phyloP scores from a whole-genome alignment of 306 rosid species.

The Amphicarpaea edgeworthii region DNA sequence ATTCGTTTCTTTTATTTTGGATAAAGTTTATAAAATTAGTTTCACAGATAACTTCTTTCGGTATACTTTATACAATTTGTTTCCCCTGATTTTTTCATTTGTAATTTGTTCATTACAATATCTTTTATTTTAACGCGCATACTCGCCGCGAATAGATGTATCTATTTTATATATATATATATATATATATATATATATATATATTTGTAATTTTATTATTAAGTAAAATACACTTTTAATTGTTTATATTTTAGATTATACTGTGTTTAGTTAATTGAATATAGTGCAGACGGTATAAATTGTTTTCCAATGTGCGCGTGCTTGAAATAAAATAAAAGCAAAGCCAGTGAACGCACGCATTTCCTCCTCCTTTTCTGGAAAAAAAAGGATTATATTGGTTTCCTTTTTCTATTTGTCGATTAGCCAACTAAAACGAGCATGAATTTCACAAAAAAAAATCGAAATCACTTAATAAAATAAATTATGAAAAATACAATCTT shows the following conservation, averaged over 20 bases:
- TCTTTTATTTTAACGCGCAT: too few species aligned
- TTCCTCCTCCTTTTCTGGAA: slow-evolving; percentile 5
- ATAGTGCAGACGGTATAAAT: background rate
- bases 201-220: too few species aligned
- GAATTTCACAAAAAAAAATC: background rate
- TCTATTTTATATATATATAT: too few species aligned
- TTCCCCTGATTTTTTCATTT: too few species aligned
- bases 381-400: background rate
- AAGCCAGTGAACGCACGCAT: background rate
- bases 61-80: too few species aligned
- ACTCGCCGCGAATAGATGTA: too few species aligned
- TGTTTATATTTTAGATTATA: too few species aligned
- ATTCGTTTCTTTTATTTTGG: slow-evolving; percentile 7
- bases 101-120: too few species aligned
- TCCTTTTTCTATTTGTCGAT: slow-evolving; percentile 8
- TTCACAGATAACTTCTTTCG: background rate
- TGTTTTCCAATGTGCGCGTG: background rate
- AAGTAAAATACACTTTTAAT: too few species aligned
- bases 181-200: too few species aligned
- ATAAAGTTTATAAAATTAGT: background rate
- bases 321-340: background rate
- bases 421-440: slow-evolving; percentile 12
- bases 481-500: background rate
- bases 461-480: background rate
- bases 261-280: too few species aligned